Conservation (phyloP, 257 asterid species). For the Thymus quinquecostatus region DNA sequence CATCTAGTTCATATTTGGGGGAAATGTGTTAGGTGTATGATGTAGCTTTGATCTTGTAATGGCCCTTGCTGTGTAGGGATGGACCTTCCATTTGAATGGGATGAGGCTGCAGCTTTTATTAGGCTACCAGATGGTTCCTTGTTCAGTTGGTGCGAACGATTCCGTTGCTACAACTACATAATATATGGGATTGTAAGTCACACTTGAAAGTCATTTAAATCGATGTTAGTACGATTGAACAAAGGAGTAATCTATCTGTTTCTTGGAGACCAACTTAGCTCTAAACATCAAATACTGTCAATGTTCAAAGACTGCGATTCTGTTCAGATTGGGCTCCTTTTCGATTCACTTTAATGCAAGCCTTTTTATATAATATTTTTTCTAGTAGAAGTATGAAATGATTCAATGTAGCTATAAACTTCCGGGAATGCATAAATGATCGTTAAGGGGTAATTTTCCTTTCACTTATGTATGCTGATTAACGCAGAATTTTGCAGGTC, state of each 20-base stretch:
- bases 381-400: background rate
- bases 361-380: background rate
- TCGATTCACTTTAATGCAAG: background rate
- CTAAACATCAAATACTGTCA: background rate
- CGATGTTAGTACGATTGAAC: background rate
- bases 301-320: background rate
- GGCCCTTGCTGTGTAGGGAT: conserved; percentile 57
- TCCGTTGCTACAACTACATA: conserved; percentile 71
- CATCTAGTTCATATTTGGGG: background rate
- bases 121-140: conserved; percentile 93
- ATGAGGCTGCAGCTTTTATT: conserved; percentile 77
- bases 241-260: background rate
- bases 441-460: background rate
- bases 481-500: conserved; percentile 52
- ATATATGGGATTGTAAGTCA: conserved; percentile 74
- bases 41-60: conserved; percentile 5
- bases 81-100: conserved; percentile 90
- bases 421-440: background rate
- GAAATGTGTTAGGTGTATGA: background rate
- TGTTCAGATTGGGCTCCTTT: conserved; percentile 14
- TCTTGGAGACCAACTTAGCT: background rate
- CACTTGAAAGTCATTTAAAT: conserved; percentile 5
- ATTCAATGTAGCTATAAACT: too few relatives aligned
- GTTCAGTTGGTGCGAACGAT: conserved; percentile 96
- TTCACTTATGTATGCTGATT: conserved; percentile 15